Conservation (phyloP, 2,329 filamentous ascomycete genomes). For the Monosporascus sp. region DNA sequence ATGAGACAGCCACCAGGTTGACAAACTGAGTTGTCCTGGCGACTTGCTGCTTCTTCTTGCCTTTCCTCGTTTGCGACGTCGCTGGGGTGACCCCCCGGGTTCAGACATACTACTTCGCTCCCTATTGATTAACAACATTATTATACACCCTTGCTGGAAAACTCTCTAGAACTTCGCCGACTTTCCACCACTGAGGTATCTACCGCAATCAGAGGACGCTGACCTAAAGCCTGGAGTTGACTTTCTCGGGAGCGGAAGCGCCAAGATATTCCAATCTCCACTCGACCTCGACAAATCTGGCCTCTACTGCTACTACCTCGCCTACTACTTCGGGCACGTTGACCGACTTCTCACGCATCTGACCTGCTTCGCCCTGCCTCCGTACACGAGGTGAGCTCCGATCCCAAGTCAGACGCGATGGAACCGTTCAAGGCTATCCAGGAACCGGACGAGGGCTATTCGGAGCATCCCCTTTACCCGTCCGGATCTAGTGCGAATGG, state of each 20-base stretch:
- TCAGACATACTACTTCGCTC: too few relatives aligned
- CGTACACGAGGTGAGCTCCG: background rate
- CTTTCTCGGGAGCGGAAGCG: background rate
- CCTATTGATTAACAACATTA: background rate
- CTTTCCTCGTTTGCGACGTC: background rate
- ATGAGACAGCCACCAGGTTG: background rate
- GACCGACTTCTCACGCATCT: background rate
- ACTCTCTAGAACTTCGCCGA: too few relatives aligned
- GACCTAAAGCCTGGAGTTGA: background rate
- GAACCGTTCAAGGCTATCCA: slow-evolving; percentile 45
- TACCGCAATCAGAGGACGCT: background rate
- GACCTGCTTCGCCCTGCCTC: background rate
- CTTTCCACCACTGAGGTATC: too few relatives aligned
- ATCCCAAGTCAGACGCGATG: slow-evolving; percentile 25
- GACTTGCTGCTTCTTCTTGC: background rate
- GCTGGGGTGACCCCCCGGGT: too few relatives aligned
- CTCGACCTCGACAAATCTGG: background rate
- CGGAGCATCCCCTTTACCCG: slow-evolving; percentile 62
- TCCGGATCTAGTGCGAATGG: slow-evolving; percentile 25
- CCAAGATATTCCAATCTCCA: background rate
- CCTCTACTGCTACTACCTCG: background rate
- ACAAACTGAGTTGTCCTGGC: background rate
- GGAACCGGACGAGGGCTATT: slow-evolving; percentile 80
- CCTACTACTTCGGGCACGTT: background rate
- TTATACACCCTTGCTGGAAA: background rate